A percentile compares a stretch with the other conserved stretches of the same genome.
Conservation (phyloP, 257 asterid genomes). For the Sherardia arvensis region DNA sequence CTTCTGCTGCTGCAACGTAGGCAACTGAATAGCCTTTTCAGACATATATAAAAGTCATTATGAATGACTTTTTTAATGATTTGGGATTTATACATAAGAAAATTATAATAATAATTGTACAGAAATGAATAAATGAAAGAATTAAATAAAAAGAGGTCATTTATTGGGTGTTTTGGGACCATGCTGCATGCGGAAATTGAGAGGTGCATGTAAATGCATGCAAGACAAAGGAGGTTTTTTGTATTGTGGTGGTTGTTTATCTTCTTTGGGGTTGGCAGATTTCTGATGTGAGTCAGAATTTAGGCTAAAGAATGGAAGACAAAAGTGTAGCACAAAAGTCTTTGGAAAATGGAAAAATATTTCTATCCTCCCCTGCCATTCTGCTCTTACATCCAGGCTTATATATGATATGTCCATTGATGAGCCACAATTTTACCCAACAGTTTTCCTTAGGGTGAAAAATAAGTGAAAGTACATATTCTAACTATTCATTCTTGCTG, state of each 20-base stretch:
- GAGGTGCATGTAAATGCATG: constrained; percentile 49
- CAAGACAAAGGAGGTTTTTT: constrained; percentile 57
- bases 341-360: constrained; percentile 21
- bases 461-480: not conserved
- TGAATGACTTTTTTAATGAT: constrained; percentile 16
- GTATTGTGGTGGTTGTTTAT: constrained; percentile 36
- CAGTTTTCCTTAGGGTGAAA: not conserved
- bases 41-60: constrained; percentile 2
- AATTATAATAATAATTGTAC: not conserved
- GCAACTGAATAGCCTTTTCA: constrained; percentile 11
- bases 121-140: not conserved
- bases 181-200: constrained; percentile 17
- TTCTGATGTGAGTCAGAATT: constrained; percentile 13
- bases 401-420: constrained; percentile 18
- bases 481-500: not conserved
- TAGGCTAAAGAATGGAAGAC: constrained; percentile 19
- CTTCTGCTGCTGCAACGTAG: constrained; percentile 20
- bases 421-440: not conserved
- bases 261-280: constrained; percentile 35
- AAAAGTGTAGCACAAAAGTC: constrained; percentile 23
- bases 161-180: constrained; percentile 36
- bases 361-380: constrained; percentile 17
- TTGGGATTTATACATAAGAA: not conserved
- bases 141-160: constrained; percentile 6
- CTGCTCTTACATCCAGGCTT: constrained; percentile 14